Evolutionary conservation across 2,329 filamentous ascomycete genomes (phyloP), one percentile per base, ranked within the genome.

Genomic region (Neonectria punicea): DNA sequence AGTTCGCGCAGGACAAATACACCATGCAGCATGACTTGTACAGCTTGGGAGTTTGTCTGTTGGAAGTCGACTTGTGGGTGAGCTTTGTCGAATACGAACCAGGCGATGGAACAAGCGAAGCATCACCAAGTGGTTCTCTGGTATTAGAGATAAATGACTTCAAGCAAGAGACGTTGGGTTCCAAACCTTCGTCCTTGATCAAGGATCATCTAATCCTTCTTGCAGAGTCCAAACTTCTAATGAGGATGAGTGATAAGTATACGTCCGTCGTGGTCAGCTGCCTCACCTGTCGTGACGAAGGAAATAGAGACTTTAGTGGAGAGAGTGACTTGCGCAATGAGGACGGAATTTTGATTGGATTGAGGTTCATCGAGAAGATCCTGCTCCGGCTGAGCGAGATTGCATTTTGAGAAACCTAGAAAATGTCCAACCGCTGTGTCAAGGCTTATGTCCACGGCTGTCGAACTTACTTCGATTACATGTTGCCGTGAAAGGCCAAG

Each of bases 1-100:
- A 0, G 65, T 67, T 3, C 76, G 78, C 79, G 2, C 30, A 39
- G 25, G 77, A 82, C 0, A 60, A 67, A 0, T 87, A 85, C 66
- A 73, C 66, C 2, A 86, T 87, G 81, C 81, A 85, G 56, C 85
- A 88, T 68, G 85, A 88, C 63, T 83, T 88, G 9, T 88, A 87
- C 70, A 86, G 84, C 58, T 77, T 88, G 0, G 85, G 86, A 0
- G 83, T 87, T 0, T 85, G 82, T 54, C 76, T 88, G 0, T 73
- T 88, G 0, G 85, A 88, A 69, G 80, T 88, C 22, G 84, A 84
- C 0, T 65, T 87, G 0, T 86, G 83, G 83, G 58, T 75, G 1
- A 79, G 76, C 0, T 74, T 79, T 39, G 67, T 80, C 10, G 22
- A 43, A 2, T 76, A 76, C 49, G 34, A 36, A 13, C 2, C 34